These are phyloP conservation scores for Chamaenerion angustifolium DNA, from an alignment of 345 rosid genomes.

Conservation along the genomic window DNA sequence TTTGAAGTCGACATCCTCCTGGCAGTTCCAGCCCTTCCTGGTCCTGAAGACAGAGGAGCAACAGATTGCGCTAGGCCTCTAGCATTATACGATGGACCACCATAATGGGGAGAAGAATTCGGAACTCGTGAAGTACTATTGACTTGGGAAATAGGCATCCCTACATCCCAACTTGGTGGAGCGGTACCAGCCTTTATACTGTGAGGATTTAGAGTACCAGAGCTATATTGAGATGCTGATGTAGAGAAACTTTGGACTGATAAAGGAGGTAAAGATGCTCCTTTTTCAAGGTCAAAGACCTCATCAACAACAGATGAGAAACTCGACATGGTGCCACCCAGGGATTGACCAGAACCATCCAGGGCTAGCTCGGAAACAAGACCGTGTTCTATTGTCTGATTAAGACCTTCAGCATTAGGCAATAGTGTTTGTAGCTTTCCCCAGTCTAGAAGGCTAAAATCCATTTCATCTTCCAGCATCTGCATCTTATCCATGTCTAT, in stretches of 20 bases:
- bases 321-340: slow-evolving; percentile 41
- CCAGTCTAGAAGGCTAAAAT: slow-evolving; percentile 46
- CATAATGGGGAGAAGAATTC: slow-evolving; percentile 18
- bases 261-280: slow-evolving; percentile 30
- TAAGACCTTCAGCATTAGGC: slow-evolving; percentile 29
- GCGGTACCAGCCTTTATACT: slow-evolving; percentile 30
- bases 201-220: slow-evolving; percentile 30
- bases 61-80: slow-evolving; percentile 39
- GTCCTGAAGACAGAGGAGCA: slow-evolving; percentile 35
- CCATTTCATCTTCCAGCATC: slow-evolving; percentile 73
- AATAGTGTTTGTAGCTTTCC: slow-evolving; percentile 36
- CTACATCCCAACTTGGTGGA: slow-evolving; percentile 52
- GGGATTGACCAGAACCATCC: slow-evolving; percentile 36
- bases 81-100: slow-evolving; percentile 32
- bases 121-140: slow-evolving; percentile 25
- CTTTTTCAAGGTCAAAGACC: slow-evolving; percentile 81
- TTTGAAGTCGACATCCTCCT: slow-evolving; percentile 50
- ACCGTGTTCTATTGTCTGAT: slow-evolving; percentile 38
- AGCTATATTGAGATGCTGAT: slow-evolving; percentile 41
- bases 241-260: slow-evolving; percentile 30
- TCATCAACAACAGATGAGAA: slow-evolving; percentile 85
- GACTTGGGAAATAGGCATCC: slow-evolving; percentile 27
- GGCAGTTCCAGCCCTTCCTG: slow-evolving; percentile 29
- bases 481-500: slow-evolving; percentile 77
- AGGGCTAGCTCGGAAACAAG: slow-evolving; percentile 42